These are phyloP conservation scores for Nothopassalora personata DNA, from an alignment of 2,329 filamentous ascomycete species.

Conservation along the genomic window DNA sequence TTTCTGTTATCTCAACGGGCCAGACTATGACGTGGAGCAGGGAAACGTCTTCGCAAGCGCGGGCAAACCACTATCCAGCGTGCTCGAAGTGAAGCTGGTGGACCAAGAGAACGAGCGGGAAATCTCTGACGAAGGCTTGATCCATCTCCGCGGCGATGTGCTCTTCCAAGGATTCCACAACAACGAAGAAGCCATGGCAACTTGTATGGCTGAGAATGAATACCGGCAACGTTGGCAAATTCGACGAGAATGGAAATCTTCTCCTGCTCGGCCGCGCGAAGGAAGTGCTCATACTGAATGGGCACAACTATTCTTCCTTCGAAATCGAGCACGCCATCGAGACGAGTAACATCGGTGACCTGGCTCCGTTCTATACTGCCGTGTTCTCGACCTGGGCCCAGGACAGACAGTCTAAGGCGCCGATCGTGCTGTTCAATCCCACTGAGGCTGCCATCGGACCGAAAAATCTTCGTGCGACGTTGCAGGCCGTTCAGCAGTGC, in stretches of 20 bases:
- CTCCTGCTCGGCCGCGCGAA: slow-evolving; percentile 20
- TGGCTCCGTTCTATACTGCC: slow-evolving; percentile 16
- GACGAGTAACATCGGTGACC: slow-evolving; percentile 9
- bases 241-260: slow-evolving; percentile 20
- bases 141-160: slow-evolving; percentile 11
- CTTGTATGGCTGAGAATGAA: slow-evolving; percentile 34
- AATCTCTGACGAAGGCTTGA: slow-evolving; percentile 5
- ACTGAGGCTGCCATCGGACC: slow-evolving; percentile 18
- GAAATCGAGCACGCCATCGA: slow-evolving; percentile 23
- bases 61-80: slow-evolving; percentile 14
- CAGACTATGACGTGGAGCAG: slow-evolving; percentile 14
- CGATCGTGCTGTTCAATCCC: slow-evolving; percentile 21
- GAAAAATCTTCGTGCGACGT: slow-evolving; percentile 10
- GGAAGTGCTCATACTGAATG: slow-evolving; percentile 23
- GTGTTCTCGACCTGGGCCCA: slow-evolving; percentile 22
- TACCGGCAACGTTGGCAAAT: slow-evolving; percentile 19
- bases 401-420: slow-evolving; percentile 15
- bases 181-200: slow-evolving; percentile 33
- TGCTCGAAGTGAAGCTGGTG: slow-evolving; percentile 16
- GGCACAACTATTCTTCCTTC: slow-evolving; percentile 22
- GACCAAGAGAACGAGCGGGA: not conserved
- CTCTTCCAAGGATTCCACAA: slow-evolving; percentile 38
- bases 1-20: slow-evolving; percentile 20
- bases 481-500: slow-evolving; percentile 16
- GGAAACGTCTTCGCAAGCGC: slow-evolving; percentile 18